Evolutionary conservation across 495 filamentous ascomycete genomes (phyloP).

Genomic region (Xylaria telfairii): DNA sequence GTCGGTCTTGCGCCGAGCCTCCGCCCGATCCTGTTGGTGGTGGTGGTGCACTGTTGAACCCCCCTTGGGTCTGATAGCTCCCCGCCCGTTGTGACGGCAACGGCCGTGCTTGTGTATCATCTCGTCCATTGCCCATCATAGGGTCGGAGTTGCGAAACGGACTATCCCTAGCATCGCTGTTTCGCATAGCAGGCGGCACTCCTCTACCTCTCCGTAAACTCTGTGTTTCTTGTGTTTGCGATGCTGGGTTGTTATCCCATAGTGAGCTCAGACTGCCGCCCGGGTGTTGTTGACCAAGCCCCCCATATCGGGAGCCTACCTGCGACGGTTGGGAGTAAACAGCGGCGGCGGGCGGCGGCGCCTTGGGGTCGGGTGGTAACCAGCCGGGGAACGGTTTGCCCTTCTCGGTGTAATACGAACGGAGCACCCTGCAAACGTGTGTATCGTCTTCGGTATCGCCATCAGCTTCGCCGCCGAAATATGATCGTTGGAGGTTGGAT

Average conservation of each 20-base stretch:
- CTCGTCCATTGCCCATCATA: constrained; percentile 28
- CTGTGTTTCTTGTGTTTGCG: constrained; percentile 56
- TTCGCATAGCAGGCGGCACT: constrained; percentile 36
- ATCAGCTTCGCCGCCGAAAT: constrained; percentile 80
- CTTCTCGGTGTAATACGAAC: constrained; percentile 92
- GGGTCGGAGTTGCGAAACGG: constrained; percentile 47
- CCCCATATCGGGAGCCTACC: constrained; percentile 59
- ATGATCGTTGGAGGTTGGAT: constrained; percentile 77
- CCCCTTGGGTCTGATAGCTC: constrained; percentile 66
- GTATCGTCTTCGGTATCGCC: constrained; percentile 94
- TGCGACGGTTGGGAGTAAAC: constrained; percentile 58
- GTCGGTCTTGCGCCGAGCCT: constrained; percentile 53
- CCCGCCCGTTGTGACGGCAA: constrained; percentile 73
- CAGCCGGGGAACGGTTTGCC: constrained; percentile 81
- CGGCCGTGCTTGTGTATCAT: constrained; percentile 58
- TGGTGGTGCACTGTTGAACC: constrained; percentile 42
- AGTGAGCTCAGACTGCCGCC: constrained; percentile 70
- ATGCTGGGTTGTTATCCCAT: constrained; percentile 69
- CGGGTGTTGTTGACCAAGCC: constrained; percentile 45
- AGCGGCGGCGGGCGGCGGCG: constrained; percentile 58
- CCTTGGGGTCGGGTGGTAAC: constrained; percentile 87
- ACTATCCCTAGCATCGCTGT: constrained; percentile 38
- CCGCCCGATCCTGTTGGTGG: constrained; percentile 37
- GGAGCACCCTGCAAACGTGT: constrained; percentile 92
- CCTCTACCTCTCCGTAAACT: constrained; percentile 59